Conservation (phyloP, 768 basidiomycete species). For the Mycena metata region DNA sequence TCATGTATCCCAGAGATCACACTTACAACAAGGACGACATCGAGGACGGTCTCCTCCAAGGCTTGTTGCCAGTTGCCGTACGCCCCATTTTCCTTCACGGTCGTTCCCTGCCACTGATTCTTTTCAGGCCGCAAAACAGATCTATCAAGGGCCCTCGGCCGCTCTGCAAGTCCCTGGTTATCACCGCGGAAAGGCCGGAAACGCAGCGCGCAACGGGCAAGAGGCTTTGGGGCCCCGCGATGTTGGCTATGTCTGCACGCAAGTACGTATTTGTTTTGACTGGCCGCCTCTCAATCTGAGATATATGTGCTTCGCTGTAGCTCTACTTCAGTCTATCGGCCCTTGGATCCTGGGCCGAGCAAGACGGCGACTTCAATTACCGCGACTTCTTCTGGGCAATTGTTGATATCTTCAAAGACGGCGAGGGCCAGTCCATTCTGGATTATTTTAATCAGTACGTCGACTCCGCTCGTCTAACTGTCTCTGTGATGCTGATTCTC, state of each 20-base stretch:
- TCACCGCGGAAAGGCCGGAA: not conserved
- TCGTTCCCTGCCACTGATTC: too few species aligned
- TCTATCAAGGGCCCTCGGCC: not conserved
- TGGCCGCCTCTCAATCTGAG: too few species aligned
- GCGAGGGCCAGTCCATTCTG: too few species aligned
- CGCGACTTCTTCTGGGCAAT: constrained; percentile 20
- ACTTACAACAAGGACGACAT: not conserved
- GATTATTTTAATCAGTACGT: too few species aligned
- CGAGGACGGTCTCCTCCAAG: not conserved
- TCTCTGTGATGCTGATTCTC: too few species aligned
- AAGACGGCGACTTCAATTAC: constrained; percentile 23
- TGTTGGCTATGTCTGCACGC: not conserved
- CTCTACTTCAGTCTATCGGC: constrained; percentile 6
- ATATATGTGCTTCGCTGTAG: not conserved
- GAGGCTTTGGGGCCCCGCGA: not conserved
- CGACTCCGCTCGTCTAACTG: too few species aligned
- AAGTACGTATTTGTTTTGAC: not conserved
- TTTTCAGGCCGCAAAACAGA: not conserved
- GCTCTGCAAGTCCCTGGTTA: not conserved
- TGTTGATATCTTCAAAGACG: not conserved
- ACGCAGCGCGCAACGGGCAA: not conserved
- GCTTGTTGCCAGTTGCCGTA: not conserved
- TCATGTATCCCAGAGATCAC: not conserved
- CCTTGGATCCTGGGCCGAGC: constrained; percentile 2
- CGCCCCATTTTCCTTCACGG: too few species aligned